These are phyloP conservation scores for Theobroma grandiflorum DNA, from an alignment of 441 rosid genomes.

Conservation along the genomic window DNA sequence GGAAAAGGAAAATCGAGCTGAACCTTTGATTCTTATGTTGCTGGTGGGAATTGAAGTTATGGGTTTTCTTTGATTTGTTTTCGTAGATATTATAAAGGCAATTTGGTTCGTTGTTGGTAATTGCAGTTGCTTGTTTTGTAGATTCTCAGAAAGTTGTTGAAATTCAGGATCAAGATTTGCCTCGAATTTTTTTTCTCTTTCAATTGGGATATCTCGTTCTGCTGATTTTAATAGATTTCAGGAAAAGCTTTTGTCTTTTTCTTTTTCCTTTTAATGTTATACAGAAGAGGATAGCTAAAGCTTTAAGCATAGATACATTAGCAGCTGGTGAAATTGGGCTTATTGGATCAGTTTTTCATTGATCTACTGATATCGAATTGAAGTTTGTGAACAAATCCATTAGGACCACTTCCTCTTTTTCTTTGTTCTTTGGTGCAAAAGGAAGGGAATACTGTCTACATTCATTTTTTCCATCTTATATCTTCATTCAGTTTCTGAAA, in stretches of 20 bases:
- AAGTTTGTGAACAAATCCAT: not conserved
- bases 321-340: not conserved
- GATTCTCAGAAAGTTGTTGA: not conserved
- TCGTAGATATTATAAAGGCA: not conserved
- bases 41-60: not conserved
- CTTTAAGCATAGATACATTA: not conserved
- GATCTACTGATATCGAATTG: not conserved
- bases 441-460: not conserved
- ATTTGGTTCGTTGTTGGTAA: not conserved
- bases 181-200: not conserved
- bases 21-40: not conserved
- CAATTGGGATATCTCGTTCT: conserved; percentile 1
- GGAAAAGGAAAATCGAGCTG: not conserved
- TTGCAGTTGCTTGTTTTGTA: not conserved
- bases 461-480: not conserved
- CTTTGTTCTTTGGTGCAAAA: conserved; percentile 11
- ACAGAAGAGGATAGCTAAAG: not conserved
- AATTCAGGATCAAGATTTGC: conserved; percentile 9
- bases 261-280: not conserved
- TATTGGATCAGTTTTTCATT: not conserved
- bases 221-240: not conserved
- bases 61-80: not conserved
- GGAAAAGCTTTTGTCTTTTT: not conserved
- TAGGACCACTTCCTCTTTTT: not conserved
- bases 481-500: not conserved